phyloP scores from a whole-genome alignment of 2,329 filamentous ascomycete species.

The Chaetomium olivaceum region DNA sequence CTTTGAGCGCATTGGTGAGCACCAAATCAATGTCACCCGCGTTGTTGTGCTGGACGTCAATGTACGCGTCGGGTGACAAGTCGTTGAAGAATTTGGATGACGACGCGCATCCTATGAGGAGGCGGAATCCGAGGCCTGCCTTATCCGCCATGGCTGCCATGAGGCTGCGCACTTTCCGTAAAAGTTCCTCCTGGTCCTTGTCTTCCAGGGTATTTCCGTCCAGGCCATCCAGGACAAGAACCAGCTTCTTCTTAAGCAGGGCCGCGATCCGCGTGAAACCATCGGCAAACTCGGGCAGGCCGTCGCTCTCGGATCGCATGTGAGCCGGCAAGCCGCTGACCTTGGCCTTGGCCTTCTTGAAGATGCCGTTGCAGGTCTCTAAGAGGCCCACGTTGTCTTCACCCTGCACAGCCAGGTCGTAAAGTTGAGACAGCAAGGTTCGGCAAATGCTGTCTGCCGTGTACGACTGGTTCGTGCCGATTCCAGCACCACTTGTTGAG shows the following conservation, averaged over 20 bases:
- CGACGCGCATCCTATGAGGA: slow-evolving; percentile 24
- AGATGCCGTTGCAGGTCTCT: slow-evolving; percentile 29
- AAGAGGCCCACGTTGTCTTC: slow-evolving; percentile 25
- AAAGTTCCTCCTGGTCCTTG: slow-evolving; percentile 26
- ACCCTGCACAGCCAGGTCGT: slow-evolving; percentile 24
- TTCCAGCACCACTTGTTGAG: neutral
- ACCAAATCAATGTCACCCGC: slow-evolving; percentile 21
- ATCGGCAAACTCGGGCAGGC: slow-evolving; percentile 27
- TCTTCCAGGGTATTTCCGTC: slow-evolving; percentile 19
- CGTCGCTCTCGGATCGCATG: slow-evolving; percentile 19
- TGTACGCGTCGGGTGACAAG: neutral
- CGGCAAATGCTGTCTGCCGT: slow-evolving; percentile 28
- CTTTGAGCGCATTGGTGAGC: slow-evolving; percentile 21
- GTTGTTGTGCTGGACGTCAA: slow-evolving; percentile 22
- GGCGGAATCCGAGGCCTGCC: slow-evolving; percentile 5
- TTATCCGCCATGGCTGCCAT: neutral
- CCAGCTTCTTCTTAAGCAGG: slow-evolving; percentile 22
- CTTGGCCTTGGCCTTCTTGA: slow-evolving; percentile 26
- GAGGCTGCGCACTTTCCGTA: slow-evolving; percentile 19
- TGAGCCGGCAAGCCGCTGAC: neutral
- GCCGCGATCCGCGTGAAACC: slow-evolving; percentile 19
- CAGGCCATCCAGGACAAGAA: slow-evolving; percentile 28
- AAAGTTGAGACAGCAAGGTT: slow-evolving; percentile 27
- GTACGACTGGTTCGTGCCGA: slow-evolving; percentile 9
- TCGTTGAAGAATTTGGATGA: slow-evolving; percentile 20